Evolutionary conservation across 208 protist genomes (phyloP).

Genomic region (Leishmania arabica): DNA sequence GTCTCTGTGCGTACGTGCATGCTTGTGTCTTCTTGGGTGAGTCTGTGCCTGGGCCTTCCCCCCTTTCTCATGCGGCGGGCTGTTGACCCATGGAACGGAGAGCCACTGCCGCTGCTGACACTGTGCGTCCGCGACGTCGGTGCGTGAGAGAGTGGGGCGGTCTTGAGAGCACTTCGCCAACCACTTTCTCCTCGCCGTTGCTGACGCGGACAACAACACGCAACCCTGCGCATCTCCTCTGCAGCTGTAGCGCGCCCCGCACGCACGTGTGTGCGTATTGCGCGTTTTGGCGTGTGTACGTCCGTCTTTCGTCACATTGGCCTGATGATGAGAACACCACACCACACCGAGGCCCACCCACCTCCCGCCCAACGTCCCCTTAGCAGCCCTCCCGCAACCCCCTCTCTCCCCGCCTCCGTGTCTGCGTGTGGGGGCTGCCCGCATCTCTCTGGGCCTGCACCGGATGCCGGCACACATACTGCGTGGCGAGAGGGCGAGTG

Average conservation of each 20-base stretch:
- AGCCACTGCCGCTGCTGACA: not conserved
- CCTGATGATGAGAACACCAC: not conserved
- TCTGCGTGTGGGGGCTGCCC: not conserved
- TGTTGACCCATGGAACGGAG: not conserved
- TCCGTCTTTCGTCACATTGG: not conserved
- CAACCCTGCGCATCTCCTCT: not conserved
- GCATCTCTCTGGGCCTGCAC: not conserved
- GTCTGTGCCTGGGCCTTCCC: not conserved
- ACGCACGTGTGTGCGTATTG: not conserved
- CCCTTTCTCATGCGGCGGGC: not conserved
- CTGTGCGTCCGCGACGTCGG: not conserved
- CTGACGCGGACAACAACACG: not conserved
- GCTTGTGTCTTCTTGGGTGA: not conserved
- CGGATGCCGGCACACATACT: not conserved
- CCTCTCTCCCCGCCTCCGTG: not conserved
- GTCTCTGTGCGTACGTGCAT: not conserved
- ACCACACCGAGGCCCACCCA: not conserved
- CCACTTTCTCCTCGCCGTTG: not conserved
- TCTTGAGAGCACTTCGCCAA: too few species aligned
- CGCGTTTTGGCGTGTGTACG: not conserved
- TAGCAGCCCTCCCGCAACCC: not conserved
- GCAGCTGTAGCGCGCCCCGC: too few species aligned
- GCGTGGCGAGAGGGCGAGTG: not conserved
- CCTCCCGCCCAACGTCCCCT: not conserved
- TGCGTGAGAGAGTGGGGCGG: not conserved